phyloP scores from a whole-genome alignment of 2,329 filamentous ascomycete genomes.

The Sclerotinia minor region DNA sequence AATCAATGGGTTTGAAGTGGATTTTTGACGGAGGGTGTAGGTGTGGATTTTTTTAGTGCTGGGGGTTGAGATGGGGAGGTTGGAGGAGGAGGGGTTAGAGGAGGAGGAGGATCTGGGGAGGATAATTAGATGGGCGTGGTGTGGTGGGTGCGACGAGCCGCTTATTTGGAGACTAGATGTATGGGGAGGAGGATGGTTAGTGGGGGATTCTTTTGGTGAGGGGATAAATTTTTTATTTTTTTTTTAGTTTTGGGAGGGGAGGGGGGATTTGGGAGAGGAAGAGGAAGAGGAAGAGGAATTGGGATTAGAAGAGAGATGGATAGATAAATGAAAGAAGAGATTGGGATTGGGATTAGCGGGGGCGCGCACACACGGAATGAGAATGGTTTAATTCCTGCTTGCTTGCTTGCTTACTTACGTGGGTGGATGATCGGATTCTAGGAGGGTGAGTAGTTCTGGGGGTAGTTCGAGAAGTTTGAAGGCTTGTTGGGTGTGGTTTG shows the following conservation, averaged over 20 bases:
- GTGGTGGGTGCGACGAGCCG: slow-evolving; percentile 42
- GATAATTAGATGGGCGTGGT: slow-evolving; percentile 28
- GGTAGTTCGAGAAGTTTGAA: slow-evolving; percentile 65
- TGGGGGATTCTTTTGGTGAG: slow-evolving; percentile 25
- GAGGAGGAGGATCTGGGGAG: too few relatives aligned
- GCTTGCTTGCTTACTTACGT: slow-evolving; percentile 43
- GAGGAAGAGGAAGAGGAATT: too few relatives aligned
- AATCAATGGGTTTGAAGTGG: too few relatives aligned
- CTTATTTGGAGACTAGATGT: slow-evolving; percentile 33
- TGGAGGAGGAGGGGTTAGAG: slow-evolving; percentile 32
- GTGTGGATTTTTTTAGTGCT: too few relatives aligned
- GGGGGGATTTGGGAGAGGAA: too few relatives aligned
- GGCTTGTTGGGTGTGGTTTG: slow-evolving; percentile 50
- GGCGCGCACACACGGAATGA: slow-evolving; percentile 30
- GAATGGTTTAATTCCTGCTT: too few relatives aligned
- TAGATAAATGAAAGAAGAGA: background rate
- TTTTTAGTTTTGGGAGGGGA: too few relatives aligned
- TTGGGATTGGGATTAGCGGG: background rate
- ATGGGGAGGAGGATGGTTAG: slow-evolving; percentile 42
- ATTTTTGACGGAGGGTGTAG: too few relatives aligned
- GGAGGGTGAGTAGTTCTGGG: slow-evolving; percentile 55
- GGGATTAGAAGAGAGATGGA: background rate
- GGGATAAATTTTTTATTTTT: too few relatives aligned
- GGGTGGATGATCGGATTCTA: slow-evolving; percentile 56
- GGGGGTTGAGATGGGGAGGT: too few relatives aligned